These are phyloP conservation scores for Ophiostoma ulmi DNA, from an alignment of 2,329 filamentous ascomycete genomes.

Conservation along the genomic window DNA sequence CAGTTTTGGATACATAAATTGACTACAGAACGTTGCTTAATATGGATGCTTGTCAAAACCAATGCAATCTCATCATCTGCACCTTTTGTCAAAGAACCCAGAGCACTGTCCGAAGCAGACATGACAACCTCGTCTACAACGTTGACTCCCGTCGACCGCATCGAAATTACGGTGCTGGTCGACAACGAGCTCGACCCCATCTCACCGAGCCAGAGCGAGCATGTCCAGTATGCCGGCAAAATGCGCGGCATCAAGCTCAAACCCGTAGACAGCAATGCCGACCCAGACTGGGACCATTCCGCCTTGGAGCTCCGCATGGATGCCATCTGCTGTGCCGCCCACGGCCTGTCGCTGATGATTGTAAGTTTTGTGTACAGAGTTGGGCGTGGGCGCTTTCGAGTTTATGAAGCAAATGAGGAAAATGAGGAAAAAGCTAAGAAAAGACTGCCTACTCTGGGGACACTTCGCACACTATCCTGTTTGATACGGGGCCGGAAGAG, in stretches of 20 bases:
- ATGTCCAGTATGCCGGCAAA: constrained; percentile 40
- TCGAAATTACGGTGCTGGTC: constrained; percentile 48
- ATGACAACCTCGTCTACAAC: not conserved
- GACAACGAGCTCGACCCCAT: constrained; percentile 53
- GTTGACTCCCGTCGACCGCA: constrained; percentile 29
- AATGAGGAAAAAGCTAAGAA: not conserved
- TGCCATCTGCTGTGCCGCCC: constrained; percentile 49
- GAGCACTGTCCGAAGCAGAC: not conserved
- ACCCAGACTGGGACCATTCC: constrained; percentile 39
- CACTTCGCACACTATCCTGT: constrained; percentile 37
- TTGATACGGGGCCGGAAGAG: constrained; percentile 51
- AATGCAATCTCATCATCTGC: no score
- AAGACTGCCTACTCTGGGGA: not conserved
- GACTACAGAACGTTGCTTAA: not conserved
- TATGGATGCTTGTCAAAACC: no score
- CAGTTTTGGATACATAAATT: not conserved
- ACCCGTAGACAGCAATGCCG: constrained; percentile 33
- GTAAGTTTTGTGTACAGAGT: constrained; percentile 32
- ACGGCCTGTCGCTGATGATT: constrained; percentile 49
- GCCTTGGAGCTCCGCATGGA: constrained; percentile 45
- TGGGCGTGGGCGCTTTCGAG: no score
- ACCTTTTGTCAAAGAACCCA: no score
- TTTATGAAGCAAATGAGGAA: not conserved
- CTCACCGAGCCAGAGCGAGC: constrained; percentile 42
- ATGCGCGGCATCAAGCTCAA: constrained; percentile 40